Evolutionary conservation across 2,329 filamentous ascomycete genomes (phyloP), one percentile per base, ranked within the genome.

Genomic region (Remersonia thermophila): DNA sequence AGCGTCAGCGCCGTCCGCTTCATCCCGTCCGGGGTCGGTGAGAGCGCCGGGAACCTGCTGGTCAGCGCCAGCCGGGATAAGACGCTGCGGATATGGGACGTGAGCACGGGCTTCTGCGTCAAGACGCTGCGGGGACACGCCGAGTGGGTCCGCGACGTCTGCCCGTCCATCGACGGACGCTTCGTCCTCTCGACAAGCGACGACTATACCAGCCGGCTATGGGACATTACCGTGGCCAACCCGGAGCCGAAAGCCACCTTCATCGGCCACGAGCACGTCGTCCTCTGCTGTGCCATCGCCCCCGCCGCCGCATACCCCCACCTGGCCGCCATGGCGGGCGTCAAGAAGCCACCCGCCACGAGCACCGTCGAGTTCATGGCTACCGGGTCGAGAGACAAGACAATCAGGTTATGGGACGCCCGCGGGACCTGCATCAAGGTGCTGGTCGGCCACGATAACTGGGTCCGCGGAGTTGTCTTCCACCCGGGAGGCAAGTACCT

Each of bases 401-500:
- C 79, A 0, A 93, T 96, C 53, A 80, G 79, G 50, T 62, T 96
- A 6, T 95, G 87, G 85, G 84, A 94, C 55, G 72, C 79, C 9
- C 73, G 85, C 36, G 89, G 89, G 23, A 85, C 80, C 9, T 74
- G 84, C 45, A 77, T 95, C 54, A 89, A 85, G 56, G 91, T 82
- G 0, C 66, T 96, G 2, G 63, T 77, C 1, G 89, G 89, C 2
- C 89, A 95, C 55, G 87, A 95, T 56, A 95, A 95, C 55, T 96
- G 89, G 89, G 76, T 96, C 7, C 77, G 85, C 23, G 81, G 73
- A 1, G 60, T 95, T 5, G 77, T 85, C 8, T 96, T 94, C 56
- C 89, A 95, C 51, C 89, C 89, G 0, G 83, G 84, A 7, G 89
- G 89, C 30, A 93, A 89, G 58, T 95, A 91, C 51, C 69, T 96